Percentiles rank a stretch among this genome's conserved stretches.
phyloP scores from a whole-genome alignment of 805 yeast species.

The Lipomyces spencermartinsiae region DNA sequence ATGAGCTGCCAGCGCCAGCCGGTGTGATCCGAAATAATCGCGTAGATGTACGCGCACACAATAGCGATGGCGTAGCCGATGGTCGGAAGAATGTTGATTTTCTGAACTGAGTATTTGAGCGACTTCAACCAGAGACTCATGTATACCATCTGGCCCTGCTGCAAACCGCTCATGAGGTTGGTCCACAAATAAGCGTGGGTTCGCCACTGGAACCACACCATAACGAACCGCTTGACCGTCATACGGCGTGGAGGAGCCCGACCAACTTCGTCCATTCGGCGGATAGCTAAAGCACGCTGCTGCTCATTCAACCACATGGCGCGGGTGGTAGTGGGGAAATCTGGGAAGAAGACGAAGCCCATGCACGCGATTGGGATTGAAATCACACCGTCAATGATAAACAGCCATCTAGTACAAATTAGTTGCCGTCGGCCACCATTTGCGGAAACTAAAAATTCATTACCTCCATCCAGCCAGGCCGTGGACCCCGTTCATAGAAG shows the following conservation, averaged over 20 bases:
- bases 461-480: constrained; percentile 56
- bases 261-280: constrained; percentile 15
- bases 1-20: constrained; percentile 43
- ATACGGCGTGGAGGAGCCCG: constrained; percentile 11
- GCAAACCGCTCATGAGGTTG: constrained; percentile 15
- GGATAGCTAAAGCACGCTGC: constrained; percentile 7
- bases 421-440: constrained; percentile 53
- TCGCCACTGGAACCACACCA: constrained; percentile 16
- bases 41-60: constrained; percentile 33
- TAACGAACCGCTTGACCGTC: constrained; percentile 10
- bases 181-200: constrained; percentile 11
- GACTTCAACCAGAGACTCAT: constrained; percentile 46
- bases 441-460: constrained; percentile 62
- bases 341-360: constrained; percentile 53
- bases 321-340: constrained; percentile 50
- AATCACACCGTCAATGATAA: constrained; percentile 65
- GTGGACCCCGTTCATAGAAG: constrained; percentile 34
- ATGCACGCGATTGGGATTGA: constrained; percentile 33
- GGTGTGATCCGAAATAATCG: constrained; percentile 44
- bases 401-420: constrained; percentile 67
- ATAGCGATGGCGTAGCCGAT: constrained; percentile 12
- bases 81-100: constrained; percentile 10
- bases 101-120: constrained; percentile 9
- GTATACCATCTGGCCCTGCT: constrained; percentile 27
- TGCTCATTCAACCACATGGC: constrained; percentile 10